Evolutionary conservation across 805 yeast genomes (phyloP).

Genomic region (Wickerhamiella bombiphila): DNA sequence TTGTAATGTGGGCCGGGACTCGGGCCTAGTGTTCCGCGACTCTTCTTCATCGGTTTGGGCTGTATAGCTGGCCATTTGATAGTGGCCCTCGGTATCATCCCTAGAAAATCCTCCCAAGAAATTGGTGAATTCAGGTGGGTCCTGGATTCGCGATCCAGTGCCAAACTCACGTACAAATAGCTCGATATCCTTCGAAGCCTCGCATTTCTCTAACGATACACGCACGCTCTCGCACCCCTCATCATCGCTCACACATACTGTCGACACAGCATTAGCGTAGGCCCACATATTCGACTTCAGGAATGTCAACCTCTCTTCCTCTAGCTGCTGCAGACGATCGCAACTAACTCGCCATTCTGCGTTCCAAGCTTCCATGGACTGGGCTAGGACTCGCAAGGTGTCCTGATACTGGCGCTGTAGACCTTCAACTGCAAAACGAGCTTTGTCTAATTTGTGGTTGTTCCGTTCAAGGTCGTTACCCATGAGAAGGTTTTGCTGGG

Average conservation of each 20-base stretch:
- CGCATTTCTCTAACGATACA: slow-evolving; percentile 50
- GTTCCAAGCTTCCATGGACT: slow-evolving; percentile 47
- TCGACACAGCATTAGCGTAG: slow-evolving; percentile 57
- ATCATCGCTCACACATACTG: slow-evolving; percentile 66
- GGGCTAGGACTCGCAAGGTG: slow-evolving; percentile 37
- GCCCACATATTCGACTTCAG: slow-evolving; percentile 63
- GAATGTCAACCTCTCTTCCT: slow-evolving; percentile 56
- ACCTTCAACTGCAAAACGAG: slow-evolving; percentile 29
- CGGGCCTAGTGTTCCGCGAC: slow-evolving; percentile 1
- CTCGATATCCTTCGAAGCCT: slow-evolving; percentile 42
- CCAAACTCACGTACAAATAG: slow-evolving; percentile 39
- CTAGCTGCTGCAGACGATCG: slow-evolving; percentile 49
- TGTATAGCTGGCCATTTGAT: slow-evolving; percentile 24
- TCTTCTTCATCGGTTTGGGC: slow-evolving; percentile 12
- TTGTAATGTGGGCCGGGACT: too few relatives aligned
- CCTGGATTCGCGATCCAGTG: slow-evolving; percentile 49
- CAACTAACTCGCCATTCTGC: slow-evolving; percentile 58
- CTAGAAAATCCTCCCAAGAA: slow-evolving; percentile 32
- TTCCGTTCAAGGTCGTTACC: slow-evolving; percentile 57
- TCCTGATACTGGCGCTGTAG: slow-evolving; percentile 44
- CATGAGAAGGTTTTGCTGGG: slow-evolving; percentile 52
- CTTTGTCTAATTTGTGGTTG: slow-evolving; percentile 39
- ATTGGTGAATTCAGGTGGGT: slow-evolving; percentile 52
- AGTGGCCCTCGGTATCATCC: slow-evolving; percentile 16
- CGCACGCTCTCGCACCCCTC: slow-evolving; percentile 61